Percentiles rank a stretch among this genome's conserved stretches.
These are phyloP conservation scores for Globisporangium canariense DNA, from an alignment of 352 stramenopile genomes.

Conservation along the genomic window DNA sequence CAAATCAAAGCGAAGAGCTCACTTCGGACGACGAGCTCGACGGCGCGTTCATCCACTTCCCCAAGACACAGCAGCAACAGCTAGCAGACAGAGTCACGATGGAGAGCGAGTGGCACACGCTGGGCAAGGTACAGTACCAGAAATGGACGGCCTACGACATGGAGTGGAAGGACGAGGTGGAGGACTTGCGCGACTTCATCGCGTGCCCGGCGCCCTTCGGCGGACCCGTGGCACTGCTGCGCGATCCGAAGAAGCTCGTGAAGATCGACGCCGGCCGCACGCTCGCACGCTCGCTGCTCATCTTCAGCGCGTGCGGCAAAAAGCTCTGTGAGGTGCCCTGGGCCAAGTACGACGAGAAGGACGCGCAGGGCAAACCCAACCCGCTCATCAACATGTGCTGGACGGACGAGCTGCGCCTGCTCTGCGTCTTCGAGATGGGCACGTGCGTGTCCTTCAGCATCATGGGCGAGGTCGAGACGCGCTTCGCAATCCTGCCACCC, in stretches of 20 bases:
- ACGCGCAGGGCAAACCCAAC: constrained; percentile 32
- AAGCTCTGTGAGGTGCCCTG: constrained; percentile 61
- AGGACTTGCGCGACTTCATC: constrained; percentile 67
- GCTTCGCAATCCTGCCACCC: constrained; percentile 61
- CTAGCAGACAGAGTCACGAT: constrained; percentile 19
- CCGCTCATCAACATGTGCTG: constrained; percentile 70
- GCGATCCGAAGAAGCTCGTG: constrained; percentile 72
- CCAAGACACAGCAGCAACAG: neutral
- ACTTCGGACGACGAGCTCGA: neutral
- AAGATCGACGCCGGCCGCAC: constrained; percentile 51
- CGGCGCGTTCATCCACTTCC: neutral
- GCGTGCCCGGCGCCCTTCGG: constrained; percentile 59
- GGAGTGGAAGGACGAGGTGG: constrained; percentile 52
- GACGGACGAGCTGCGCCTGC: constrained; percentile 78
- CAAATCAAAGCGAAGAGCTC: neutral
- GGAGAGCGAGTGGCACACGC: constrained; percentile 81
- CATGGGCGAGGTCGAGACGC: constrained; percentile 68
- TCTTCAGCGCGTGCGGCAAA: constrained; percentile 75
- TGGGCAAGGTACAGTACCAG: constrained; percentile 86
- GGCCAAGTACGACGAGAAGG: constrained; percentile 66
- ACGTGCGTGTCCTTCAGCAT: constrained; percentile 67
- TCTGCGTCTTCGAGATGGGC: constrained; percentile 79
- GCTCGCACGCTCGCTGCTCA: constrained; percentile 53
- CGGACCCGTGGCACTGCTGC: constrained; percentile 66
- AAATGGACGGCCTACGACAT: constrained; percentile 78